phyloP scores from a whole-genome alignment of 305 asterid genomes.

The Withania somnifera region DNA sequence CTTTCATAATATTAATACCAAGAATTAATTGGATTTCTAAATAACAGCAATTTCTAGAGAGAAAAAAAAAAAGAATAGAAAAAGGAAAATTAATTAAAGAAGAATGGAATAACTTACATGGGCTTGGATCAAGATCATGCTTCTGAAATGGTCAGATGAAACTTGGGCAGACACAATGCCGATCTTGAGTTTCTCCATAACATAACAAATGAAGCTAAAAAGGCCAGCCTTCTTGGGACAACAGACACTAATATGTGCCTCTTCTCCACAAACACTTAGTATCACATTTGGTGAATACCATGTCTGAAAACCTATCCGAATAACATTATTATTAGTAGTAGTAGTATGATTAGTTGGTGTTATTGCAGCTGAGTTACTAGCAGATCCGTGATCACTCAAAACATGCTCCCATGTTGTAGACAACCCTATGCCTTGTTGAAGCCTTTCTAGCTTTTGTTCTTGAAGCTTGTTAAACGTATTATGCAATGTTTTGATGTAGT shows the following conservation, averaged over 20 bases:
- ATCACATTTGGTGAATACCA: slow-evolving; percentile 47
- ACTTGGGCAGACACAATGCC: slow-evolving; percentile 41
- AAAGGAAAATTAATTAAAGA: too few relatives aligned
- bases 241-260: slow-evolving; percentile 51
- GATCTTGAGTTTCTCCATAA: slow-evolving; percentile 38
- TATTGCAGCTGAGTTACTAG: slow-evolving; percentile 3
- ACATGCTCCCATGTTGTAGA: slow-evolving; percentile 26
- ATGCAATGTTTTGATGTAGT: slow-evolving; percentile 22
- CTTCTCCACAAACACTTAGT: slow-evolving; percentile 31
- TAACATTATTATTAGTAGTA: background rate
- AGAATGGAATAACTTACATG: slow-evolving; percentile 27
- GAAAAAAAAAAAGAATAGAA: too few relatives aligned
- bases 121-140: slow-evolving; percentile 46
- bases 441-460: slow-evolving; percentile 25
- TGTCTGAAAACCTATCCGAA: slow-evolving; percentile 25
- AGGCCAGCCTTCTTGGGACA: slow-evolving; percentile 36
- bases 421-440: background rate
- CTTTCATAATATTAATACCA: too few relatives aligned
- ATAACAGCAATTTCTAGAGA: too few relatives aligned
- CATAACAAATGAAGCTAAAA: slow-evolving; percentile 23
- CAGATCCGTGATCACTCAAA: slow-evolving; percentile 31
- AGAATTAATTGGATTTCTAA: too few relatives aligned
- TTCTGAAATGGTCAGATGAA: slow-evolving; percentile 19
- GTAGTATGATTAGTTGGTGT: background rate
- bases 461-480: slow-evolving; percentile 15